Conservation (phyloP, 2,329 filamentous ascomycete species). For the Penicillium sp. region DNA sequence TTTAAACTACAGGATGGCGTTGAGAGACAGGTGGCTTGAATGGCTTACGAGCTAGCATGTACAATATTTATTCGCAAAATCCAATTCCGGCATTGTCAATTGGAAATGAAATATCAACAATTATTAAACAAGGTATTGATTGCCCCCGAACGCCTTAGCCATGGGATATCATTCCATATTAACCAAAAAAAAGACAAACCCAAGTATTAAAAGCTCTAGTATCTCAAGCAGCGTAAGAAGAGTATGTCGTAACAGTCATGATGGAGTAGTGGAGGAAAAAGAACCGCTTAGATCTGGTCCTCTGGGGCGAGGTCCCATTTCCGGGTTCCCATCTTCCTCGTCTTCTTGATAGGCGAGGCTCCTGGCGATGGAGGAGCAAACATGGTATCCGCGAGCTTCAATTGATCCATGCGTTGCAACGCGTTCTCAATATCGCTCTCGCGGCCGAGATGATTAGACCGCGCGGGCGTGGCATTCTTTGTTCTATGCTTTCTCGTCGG, state of each 20-base stretch:
- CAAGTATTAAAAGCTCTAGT: neutral
- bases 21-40: neutral
- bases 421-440: constrained; percentile 43
- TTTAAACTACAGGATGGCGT: constrained; percentile 1
- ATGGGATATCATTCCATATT: constrained; percentile 15
- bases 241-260: constrained; percentile 22
- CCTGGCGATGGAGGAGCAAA: constrained; percentile 28
- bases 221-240: constrained; percentile 3
- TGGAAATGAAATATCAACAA: neutral
- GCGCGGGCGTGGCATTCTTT: constrained; percentile 30
- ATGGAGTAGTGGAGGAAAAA: neutral
- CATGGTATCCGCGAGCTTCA: constrained; percentile 39
- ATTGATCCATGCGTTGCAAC: constrained; percentile 38
- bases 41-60: constrained; percentile 8
- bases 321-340: constrained; percentile 46
- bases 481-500: constrained; percentile 55
- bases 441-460: constrained; percentile 32
- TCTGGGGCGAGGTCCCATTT: constrained; percentile 50
- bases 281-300: constrained; percentile 31
- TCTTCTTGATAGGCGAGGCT: constrained; percentile 38
- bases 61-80: constrained; percentile 9
- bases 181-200: constrained; percentile 8
- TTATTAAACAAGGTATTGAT: constrained; percentile 2
- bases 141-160: constrained; percentile 15
- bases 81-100: constrained; percentile 1